Conservation (phyloP, 1,284 basidiomycete genomes). For the Hortiboletus rubellus region DNA sequence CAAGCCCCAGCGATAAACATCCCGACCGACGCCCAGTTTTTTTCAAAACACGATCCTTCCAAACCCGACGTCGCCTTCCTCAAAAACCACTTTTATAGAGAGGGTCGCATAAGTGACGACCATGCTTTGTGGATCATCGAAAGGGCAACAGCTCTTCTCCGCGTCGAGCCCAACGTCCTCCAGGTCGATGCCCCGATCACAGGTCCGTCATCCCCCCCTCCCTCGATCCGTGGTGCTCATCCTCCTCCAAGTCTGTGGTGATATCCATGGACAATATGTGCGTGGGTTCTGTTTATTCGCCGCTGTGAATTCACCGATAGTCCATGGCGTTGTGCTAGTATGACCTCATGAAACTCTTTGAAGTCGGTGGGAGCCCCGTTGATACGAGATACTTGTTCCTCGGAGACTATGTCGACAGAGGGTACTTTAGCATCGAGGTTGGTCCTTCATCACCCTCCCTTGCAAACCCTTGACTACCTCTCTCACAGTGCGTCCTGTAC, state of each 20-base stretch:
- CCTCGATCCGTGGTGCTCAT: slow-evolving; percentile 7
- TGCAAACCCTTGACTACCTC: slow-evolving; percentile 1
- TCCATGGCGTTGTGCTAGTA: slow-evolving; percentile 50
- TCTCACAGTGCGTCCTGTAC: slow-evolving; percentile 81
- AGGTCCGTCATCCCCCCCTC: slow-evolving; percentile 43
- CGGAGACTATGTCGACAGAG: slow-evolving; percentile 94
- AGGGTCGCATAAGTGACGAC: slow-evolving; percentile 89
- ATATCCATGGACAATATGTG: slow-evolving; percentile 81
- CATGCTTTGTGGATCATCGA: slow-evolving; percentile 88
- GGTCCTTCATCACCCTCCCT: slow-evolving; percentile 15
- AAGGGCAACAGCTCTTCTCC: slow-evolving; percentile 74
- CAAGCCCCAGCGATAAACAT: slow-evolving; percentile 93
- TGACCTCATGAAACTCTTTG: slow-evolving; percentile 94
- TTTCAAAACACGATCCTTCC: slow-evolving; percentile 75
- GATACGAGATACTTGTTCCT: slow-evolving; percentile 93
- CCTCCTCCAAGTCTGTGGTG: slow-evolving; percentile 73
- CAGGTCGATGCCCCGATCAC: slow-evolving; percentile 95
- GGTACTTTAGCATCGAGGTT: slow-evolving; percentile 91
- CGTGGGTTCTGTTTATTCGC: slow-evolving; percentile 35
- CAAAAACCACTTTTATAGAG: slow-evolving; percentile 99
- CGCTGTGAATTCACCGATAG: slow-evolving; percentile 22
- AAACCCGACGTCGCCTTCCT: slow-evolving; percentile 97
- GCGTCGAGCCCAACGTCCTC: slow-evolving; percentile 80
- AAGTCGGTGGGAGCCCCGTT: slow-evolving; percentile 91
- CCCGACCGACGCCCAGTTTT: slow-evolving; percentile 94